Base-by-base conservation (phyloP, 805 yeast species). In the Spathaspora passalidarum region DNA sequence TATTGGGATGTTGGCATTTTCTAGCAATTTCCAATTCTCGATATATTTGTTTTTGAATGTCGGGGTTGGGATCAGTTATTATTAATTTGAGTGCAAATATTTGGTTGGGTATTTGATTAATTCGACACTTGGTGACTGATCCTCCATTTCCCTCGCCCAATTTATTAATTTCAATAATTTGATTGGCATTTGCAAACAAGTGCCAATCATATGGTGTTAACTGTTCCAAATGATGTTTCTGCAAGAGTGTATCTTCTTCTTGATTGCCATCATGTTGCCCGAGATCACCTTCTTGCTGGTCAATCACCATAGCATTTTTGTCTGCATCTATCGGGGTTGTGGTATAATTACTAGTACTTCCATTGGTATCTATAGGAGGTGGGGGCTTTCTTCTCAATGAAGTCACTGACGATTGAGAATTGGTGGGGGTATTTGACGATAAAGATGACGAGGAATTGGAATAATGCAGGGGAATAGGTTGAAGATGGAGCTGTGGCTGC, bases 131-230 rank as follows among this genome's bases (percentile, higher is more conserved):
- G 17, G 84, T 76, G 9, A 92, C 99, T 9, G 88, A 77, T 0
- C 98, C 99, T 13, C 97, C 96, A 29, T 88, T 84, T 14, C 99
- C 99, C 68, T 94, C 98, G 16, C 99, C 99, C 18, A 92, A 64
- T 22, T 80, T 75, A 17, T 82, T 82, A 32, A 91, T 52, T 45
- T 88, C 89, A 6, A 78, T 69, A 32, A 94, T 87, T 38, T 81
- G 78, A 42, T 80, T 79, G 22, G 71, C 63, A 44, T 79, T 73
- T 11, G 86, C 82, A 1, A 83, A 68, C 3, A 63, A 55, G 52
- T 80, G 77, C 97, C 97, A 91, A 43, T 83, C 89, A 13, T 79
- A 80, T 42, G 86, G 89, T 21, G 83, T 84, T 40, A 88, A 61
- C 32, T 43, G 42, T 20, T 80, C 79, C 4, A 47, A 36, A 21